phyloP scores from a whole-genome alignment of 2,329 filamentous ascomycete genomes.

The Penicillium palitans region DNA sequence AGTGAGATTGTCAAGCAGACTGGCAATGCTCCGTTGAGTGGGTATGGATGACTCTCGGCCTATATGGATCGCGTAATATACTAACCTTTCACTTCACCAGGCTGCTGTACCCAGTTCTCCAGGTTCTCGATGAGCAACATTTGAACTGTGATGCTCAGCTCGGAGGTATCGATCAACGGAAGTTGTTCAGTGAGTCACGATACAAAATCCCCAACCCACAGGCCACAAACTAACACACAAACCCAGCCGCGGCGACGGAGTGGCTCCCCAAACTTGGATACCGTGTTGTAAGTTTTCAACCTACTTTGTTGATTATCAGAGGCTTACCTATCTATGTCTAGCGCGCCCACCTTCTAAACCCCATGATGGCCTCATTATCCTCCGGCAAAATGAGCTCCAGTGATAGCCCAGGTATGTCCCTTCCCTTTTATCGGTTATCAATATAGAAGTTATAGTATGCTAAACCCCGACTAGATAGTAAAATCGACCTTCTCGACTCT shows the following conservation, averaged over 20 bases:
- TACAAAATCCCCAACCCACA: too few species aligned
- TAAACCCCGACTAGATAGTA: constrained; percentile 47
- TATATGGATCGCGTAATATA: not conserved
- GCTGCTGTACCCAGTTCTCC: constrained; percentile 68
- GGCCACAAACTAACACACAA: too few species aligned
- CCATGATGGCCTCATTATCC: constrained; percentile 83
- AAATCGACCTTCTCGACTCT: constrained; percentile 81
- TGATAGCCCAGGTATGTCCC: constrained; percentile 44
- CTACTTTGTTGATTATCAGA: not conserved
- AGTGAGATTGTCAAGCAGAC: constrained; percentile 94
- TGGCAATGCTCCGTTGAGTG: constrained; percentile 56
- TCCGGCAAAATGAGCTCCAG: constrained; percentile 86
- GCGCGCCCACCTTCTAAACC: constrained; percentile 73
- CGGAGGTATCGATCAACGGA: constrained; percentile 56
- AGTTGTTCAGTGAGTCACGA: constrained; percentile 24
- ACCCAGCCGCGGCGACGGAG: constrained; percentile 65
- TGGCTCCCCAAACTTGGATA: constrained; percentile 84
- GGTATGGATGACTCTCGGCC: not conserved
- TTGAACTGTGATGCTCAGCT: constrained; percentile 86
- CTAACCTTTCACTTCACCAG: constrained; percentile 38
- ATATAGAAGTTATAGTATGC: not conserved
- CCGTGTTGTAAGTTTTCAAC: constrained; percentile 47
- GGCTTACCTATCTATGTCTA: not conserved
- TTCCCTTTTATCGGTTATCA: not conserved
- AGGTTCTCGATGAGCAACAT: constrained; percentile 88